phyloP scores from a whole-genome alignment of 129 eudicot species.

The Centella asiatica region DNA sequence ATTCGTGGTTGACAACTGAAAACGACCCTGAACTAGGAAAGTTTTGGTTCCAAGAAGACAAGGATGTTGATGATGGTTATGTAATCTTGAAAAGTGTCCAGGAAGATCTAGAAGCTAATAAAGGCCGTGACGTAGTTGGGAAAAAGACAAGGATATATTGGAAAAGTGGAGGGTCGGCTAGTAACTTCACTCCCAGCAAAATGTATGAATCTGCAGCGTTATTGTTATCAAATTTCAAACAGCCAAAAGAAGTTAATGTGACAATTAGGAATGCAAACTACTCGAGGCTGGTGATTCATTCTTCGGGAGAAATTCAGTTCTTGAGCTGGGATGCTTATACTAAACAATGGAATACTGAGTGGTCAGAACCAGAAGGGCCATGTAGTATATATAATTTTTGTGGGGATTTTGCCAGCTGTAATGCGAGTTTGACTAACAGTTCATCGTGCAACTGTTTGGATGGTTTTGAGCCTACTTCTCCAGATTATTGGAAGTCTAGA shows the following conservation, averaged over 20 bases:
- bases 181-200: not conserved
- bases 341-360: constrained; percentile 31
- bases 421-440: not conserved
- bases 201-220: not conserved
- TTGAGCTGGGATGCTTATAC: constrained; percentile 21
- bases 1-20: constrained; percentile 20
- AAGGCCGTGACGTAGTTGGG: no score
- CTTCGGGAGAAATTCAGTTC: constrained; percentile 32
- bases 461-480: constrained; percentile 24
- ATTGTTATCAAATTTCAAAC: not conserved
- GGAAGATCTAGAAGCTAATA: no score
- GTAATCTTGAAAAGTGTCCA: not conserved
- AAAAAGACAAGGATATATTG: not conserved
- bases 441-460: constrained; percentile 30
- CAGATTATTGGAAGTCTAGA: constrained; percentile 15
- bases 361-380: constrained; percentile 39
- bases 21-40: constrained; percentile 25
- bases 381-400: constrained; percentile 38
- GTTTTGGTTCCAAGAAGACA: constrained; percentile 20
- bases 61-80: not conserved
- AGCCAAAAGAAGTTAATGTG: not conserved
- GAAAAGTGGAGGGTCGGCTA: not conserved
- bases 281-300: constrained; percentile 35
- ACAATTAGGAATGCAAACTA: not conserved
- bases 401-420: constrained; percentile 19